Percentiles rank a stretch among this genome's conserved stretches.
Evolutionary conservation across 345 rosid genomes (phyloP).

Genomic region (Diplotaxis tenuifolia): DNA sequence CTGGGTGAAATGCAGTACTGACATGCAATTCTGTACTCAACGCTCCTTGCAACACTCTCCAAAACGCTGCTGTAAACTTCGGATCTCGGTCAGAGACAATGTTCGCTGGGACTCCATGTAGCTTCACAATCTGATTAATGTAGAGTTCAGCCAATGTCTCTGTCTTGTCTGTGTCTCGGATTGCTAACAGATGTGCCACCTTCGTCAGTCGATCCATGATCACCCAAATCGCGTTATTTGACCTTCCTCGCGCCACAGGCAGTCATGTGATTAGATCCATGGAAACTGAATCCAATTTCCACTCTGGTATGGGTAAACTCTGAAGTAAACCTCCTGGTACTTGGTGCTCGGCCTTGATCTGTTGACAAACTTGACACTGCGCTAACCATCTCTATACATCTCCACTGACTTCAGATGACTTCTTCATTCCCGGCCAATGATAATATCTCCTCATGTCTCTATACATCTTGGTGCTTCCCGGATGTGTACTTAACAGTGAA

Average conservation of each 20-base stretch:
- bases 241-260: neutral
- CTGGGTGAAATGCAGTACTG: neutral
- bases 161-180: neutral
- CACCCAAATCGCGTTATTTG: neutral
- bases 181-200: neutral
- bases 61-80: neutral
- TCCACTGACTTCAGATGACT: no score
- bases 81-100: neutral
- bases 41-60: neutral
- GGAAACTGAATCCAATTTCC: neutral
- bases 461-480: no score
- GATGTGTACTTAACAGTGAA: no score
- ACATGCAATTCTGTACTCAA: neutral
- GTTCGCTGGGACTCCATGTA: neutral
- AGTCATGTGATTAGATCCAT: neutral
- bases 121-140: no score
- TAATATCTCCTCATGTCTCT: no score
- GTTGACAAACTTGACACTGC: neutral
- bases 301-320: neutral
- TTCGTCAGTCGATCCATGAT: neutral
- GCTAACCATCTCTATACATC: no score
- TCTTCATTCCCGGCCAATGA: no score
- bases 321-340: neutral
- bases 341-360: neutral
- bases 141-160: neutral